phyloP scores from a whole-genome alignment of 2,329 filamentous ascomycete genomes.

The Pseudogymnoascus sp. region DNA sequence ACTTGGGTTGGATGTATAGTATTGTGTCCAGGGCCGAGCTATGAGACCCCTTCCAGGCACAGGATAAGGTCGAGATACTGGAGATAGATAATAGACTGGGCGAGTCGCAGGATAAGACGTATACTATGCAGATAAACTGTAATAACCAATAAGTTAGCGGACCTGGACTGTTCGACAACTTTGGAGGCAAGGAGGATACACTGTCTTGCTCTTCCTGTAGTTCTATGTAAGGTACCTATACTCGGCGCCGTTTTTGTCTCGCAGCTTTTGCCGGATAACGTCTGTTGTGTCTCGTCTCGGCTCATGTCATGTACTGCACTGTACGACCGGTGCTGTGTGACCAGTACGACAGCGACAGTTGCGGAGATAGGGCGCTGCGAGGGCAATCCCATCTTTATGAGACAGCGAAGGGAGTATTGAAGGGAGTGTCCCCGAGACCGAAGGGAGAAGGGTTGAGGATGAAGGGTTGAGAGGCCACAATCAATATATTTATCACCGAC shows the following conservation, averaged over 20 bases:
- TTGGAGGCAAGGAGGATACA: background rate
- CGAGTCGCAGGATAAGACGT: background rate
- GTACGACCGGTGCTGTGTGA: background rate
- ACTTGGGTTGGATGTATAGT: background rate
- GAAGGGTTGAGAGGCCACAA: background rate
- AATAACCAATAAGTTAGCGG: background rate
- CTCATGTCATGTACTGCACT: background rate
- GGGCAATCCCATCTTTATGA: background rate
- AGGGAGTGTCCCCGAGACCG: background rate
- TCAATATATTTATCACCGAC: background rate
- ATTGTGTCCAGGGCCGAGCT: background rate
- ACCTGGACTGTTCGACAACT: background rate
- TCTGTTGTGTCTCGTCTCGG: background rate
- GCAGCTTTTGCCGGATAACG: constrained; percentile 3
- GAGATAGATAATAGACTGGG: background rate
- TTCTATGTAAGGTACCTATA: background rate
- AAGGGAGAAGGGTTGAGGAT: background rate
- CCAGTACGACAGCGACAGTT: background rate
- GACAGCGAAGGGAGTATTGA: background rate
- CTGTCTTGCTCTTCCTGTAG: background rate
- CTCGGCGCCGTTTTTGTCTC: background rate
- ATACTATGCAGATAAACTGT: too few species aligned
- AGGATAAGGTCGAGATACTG: background rate
- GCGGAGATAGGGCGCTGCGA: background rate
- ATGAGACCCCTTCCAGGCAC: background rate